A percentile compares a stretch with the other conserved stretches of the same genome.
Evolutionary conservation across 2,329 filamentous ascomycete genomes (phyloP).

Genomic region (Fusarium scirpi): DNA sequence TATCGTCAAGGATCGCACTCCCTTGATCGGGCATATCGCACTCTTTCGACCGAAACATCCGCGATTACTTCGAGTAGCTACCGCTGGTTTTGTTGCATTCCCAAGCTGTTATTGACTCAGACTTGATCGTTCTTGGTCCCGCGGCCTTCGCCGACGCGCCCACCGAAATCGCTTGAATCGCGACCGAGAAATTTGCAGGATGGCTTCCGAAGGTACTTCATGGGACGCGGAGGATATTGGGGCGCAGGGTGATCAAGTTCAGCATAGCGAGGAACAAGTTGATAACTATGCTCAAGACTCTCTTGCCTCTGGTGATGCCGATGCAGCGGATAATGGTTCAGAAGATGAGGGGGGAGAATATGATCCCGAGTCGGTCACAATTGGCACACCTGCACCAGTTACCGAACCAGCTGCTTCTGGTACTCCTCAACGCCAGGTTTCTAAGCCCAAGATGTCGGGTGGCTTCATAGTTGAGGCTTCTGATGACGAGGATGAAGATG

Average conservation of each 20-base stretch:
- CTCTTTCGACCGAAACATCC: conserved; percentile 8
- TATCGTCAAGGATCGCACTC: conserved; percentile 20
- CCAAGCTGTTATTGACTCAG: conserved; percentile 7
- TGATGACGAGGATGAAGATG: conserved; percentile 71
- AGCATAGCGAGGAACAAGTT: conserved; percentile 67
- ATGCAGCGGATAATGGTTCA: conserved; percentile 60
- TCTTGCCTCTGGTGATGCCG: conserved; percentile 64
- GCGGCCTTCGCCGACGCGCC: conserved; percentile 26
- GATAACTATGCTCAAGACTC: conserved; percentile 62
- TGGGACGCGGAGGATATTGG: conserved; percentile 67
- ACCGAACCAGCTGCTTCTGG: conserved; percentile 47
- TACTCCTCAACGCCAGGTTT: conserved; percentile 46
- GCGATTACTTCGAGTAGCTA: conserved; percentile 1
- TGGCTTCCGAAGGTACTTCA: conserved; percentile 58
- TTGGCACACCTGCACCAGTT: conserved; percentile 56
- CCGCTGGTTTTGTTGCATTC: not conserved
- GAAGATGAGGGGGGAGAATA: conserved; percentile 69
- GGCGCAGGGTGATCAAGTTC: conserved; percentile 66
- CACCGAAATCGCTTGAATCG: conserved; percentile 18
- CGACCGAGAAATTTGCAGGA: conserved; percentile 40
- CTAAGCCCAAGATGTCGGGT: conserved; percentile 70
- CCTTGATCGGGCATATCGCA: conserved; percentile 7
- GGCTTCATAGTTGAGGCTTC: conserved; percentile 72
- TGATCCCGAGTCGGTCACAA: conserved; percentile 67
- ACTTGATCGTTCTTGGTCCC: conserved; percentile 6